Evolutionary conservation across 768 basidiomycete species (phyloP).

Genomic region (Russula sp.): DNA sequence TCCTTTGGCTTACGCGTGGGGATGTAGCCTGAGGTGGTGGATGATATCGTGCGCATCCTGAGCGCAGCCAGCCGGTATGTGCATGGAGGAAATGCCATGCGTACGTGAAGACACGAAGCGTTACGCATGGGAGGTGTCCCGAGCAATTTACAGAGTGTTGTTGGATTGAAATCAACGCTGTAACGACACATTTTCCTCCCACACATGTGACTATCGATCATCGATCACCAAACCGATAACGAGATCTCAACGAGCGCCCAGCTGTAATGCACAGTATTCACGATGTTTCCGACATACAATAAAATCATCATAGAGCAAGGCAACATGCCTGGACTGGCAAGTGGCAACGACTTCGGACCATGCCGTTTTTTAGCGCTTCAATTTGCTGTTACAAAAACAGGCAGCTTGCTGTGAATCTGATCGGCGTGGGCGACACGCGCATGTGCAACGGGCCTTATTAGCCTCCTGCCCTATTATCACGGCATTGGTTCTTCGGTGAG

Average conservation of each 20-base stretch:
- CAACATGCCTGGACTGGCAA: neutral
- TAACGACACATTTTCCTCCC: too few species aligned
- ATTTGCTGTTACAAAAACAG: neutral
- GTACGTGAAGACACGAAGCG: neutral
- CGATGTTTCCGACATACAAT: too few species aligned
- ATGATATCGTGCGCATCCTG: neutral
- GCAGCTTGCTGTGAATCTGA: neutral
- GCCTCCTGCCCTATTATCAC: neutral
- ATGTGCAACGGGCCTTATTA: neutral
- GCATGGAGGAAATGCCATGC: neutral
- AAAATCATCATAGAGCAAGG: too few species aligned
- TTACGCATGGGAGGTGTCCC: neutral
- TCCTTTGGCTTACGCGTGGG: conserved; percentile 21
- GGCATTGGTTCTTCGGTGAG: neutral
- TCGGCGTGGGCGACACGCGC: conserved; percentile 7
- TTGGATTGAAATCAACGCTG: too few species aligned
- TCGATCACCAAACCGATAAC: too few species aligned
- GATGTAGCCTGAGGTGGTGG: neutral
- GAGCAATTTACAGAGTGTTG: too few species aligned
- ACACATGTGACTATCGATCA: neutral
- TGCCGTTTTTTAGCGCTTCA: neutral
- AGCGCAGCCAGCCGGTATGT: neutral
- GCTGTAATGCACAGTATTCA: too few species aligned
- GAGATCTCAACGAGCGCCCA: too few species aligned
- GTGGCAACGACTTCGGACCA: neutral